Conservation (phyloP, 192 early-diverging fungal genomes). For the Umbelopsis vinacea region DNA sequence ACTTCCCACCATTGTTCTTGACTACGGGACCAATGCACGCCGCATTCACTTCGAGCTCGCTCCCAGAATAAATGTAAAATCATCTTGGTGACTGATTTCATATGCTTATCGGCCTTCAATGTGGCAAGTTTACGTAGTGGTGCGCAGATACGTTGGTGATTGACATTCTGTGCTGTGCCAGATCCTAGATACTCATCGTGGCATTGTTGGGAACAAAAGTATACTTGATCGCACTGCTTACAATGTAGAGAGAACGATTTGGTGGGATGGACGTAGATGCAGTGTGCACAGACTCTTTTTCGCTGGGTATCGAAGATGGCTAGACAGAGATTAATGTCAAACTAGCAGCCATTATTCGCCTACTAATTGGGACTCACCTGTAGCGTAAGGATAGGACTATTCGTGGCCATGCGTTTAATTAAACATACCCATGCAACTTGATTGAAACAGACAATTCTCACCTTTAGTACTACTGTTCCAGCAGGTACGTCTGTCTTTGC, state of each 20-base stretch:
- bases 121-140: conserved; percentile 61
- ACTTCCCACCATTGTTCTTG: conserved; percentile 15
- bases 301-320: conserved; percentile 63
- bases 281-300: conserved; percentile 66
- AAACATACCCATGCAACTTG: background rate
- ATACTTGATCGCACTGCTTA: conserved; percentile 62
- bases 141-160: conserved; percentile 50
- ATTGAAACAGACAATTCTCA: background rate
- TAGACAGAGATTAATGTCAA: background rate
- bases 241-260: conserved; percentile 58
- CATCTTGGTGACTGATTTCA: conserved; percentile 67
- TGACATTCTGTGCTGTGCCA: conserved; percentile 33
- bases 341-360: background rate
- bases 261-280: conserved; percentile 56
- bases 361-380: conserved; percentile 11
- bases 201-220: conserved; percentile 59
- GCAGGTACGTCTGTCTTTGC: conserved; percentile 2
- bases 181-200: conserved; percentile 37
- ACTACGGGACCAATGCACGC: conserved; percentile 6
- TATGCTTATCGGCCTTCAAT: conserved; percentile 60
- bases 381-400: conserved; percentile 28
- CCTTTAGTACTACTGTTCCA: conserved; percentile 13
- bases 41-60: conserved; percentile 27
- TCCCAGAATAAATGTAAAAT: conserved; percentile 53
- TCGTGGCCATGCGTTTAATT: background rate